Conservation (phyloP, 352 stramenopile genomes). For the Thraustotheca clavata region DNA sequence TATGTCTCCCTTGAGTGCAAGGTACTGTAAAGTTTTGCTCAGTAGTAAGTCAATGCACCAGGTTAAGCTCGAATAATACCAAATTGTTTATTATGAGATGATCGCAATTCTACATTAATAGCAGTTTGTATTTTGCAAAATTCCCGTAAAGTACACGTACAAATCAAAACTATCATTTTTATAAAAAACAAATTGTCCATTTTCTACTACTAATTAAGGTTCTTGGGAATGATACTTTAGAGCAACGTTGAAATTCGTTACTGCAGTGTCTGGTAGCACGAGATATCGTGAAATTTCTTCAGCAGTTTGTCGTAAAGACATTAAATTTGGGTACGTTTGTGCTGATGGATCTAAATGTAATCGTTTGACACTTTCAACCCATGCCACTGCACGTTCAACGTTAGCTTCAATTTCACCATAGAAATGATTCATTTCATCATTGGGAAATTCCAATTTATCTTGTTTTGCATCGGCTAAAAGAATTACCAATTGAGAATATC, state of each 20-base stretch:
- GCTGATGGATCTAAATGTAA: constrained; percentile 45
- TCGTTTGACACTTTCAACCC: constrained; percentile 54
- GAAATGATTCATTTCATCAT: constrained; percentile 57
- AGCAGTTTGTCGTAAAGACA: constrained; percentile 34
- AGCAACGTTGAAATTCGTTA: constrained; percentile 25
- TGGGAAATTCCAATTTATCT: constrained; percentile 45
- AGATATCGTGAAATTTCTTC: constrained; percentile 55
- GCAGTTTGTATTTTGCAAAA: too few species aligned
- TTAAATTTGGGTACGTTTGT: constrained; percentile 41
- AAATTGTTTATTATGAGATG: too few species aligned
- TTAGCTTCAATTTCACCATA: constrained; percentile 61
- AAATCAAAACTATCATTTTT: too few species aligned
- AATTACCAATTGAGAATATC: constrained; percentile 59
- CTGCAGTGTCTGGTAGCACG: constrained; percentile 48
- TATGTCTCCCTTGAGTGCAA: too few species aligned
- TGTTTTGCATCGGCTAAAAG: constrained; percentile 46
- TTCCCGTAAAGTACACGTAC: too few species aligned
- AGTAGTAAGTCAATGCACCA: too few species aligned
- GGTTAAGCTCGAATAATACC: too few species aligned
- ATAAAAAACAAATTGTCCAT: too few species aligned
- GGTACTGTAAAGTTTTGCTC: too few species aligned
- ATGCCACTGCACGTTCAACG: constrained; percentile 46
- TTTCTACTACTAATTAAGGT: neutral
- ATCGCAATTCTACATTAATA: too few species aligned
- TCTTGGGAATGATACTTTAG: constrained; percentile 6